Percentiles rank a stretch among this genome's conserved stretches.
These are phyloP conservation scores for Monilinia polystroma DNA, from an alignment of 2,329 filamentous ascomycete species.

Conservation along the genomic window DNA sequence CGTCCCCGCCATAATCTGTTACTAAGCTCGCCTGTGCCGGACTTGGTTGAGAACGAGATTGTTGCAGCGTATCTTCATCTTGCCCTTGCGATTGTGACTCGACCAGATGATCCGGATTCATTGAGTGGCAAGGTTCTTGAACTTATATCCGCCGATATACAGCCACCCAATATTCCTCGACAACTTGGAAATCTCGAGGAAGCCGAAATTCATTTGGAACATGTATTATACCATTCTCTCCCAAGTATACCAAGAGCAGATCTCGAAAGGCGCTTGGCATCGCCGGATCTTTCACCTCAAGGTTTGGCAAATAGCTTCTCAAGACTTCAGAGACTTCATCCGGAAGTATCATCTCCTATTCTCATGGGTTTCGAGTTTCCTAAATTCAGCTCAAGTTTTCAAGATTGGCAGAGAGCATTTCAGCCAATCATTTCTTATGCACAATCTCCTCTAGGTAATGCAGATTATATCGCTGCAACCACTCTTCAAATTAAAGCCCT, in stretches of 20 bases:
- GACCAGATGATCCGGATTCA: slow-evolving; percentile 17
- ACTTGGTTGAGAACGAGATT: slow-evolving; percentile 30
- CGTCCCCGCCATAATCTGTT: slow-evolving; percentile 6
- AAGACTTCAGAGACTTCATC: slow-evolving; percentile 21
- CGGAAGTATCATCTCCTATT: slow-evolving; percentile 19
- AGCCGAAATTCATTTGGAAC: slow-evolving; percentile 18
- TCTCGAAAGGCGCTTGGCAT: slow-evolving; percentile 20
- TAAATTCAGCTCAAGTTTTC: slow-evolving; percentile 24
- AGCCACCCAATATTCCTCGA: slow-evolving; percentile 6
- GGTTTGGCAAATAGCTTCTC: slow-evolving; percentile 22
- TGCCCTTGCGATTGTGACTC: slow-evolving; percentile 25
- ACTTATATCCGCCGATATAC: slow-evolving; percentile 23
- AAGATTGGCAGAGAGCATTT: slow-evolving; percentile 29
- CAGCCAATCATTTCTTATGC: slow-evolving; percentile 25
- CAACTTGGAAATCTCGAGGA: slow-evolving; percentile 17
- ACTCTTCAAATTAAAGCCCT: slow-evolving; percentile 27
- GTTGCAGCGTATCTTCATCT: slow-evolving; percentile 30
- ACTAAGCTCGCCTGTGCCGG: slow-evolving; percentile 18
- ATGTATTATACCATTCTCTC: slow-evolving; percentile 21
- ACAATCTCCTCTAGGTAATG: slow-evolving; percentile 10
- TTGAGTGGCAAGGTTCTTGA: slow-evolving; percentile 24
- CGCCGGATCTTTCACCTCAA: slow-evolving; percentile 22
- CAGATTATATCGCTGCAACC: slow-evolving; percentile 28
- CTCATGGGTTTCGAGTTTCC: slow-evolving; percentile 22
- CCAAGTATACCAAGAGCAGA: slow-evolving; percentile 20